Base-by-base conservation (phyloP, 2,329 filamentous ascomycete species). In the Coleophoma eucalyptorum region DNA sequence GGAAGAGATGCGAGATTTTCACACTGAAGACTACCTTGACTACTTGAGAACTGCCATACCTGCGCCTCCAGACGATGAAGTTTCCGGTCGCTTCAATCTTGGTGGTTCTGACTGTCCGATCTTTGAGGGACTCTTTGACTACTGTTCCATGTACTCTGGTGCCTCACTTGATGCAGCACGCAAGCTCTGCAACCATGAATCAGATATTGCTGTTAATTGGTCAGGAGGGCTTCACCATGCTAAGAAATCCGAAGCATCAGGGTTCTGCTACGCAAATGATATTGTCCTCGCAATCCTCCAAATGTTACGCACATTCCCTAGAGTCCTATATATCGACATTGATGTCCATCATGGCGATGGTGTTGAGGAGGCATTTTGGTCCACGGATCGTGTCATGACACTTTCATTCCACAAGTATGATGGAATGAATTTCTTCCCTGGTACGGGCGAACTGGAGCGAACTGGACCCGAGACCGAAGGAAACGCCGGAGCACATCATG, bases 251-350 rank as follows among this genome's bases (percentile, higher is more conserved):
- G 91, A 96, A 70, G 93, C 94, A 0, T 93, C 88, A 13, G 94
- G 94, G 0, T 99, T 99, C 70, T 99, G 94, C 74, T 99, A 99
- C 72, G 91, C 97, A 72, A 99, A 99, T 69, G 94, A 99, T 69
- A 97, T 97, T 62, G 94, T 97, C 51, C 80, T 99, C 43, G 90
- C 89, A 34, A 94, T 97, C 61, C 79, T 97, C 35, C 88, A 97
- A 67, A 80, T 99, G 10, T 77, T 97, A 15, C 86, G 89, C 31
- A 81, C 86, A 63, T 83, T 92, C 61, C 84, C 90, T 15, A 87
- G 92, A 45, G 92, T 97, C 7, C 78, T 97, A 51, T 97, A 97
- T 69, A 92, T 97, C 61, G 90, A 96, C 65, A 95, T 96, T 59
- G 90, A 96, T 66, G 90, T 96, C 1, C 90, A 96, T 66, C 90